These are phyloP conservation scores for Leucocoprinus birnbaumii DNA, from an alignment of 768 basidiomycete species.

Conservation along the genomic window DNA sequence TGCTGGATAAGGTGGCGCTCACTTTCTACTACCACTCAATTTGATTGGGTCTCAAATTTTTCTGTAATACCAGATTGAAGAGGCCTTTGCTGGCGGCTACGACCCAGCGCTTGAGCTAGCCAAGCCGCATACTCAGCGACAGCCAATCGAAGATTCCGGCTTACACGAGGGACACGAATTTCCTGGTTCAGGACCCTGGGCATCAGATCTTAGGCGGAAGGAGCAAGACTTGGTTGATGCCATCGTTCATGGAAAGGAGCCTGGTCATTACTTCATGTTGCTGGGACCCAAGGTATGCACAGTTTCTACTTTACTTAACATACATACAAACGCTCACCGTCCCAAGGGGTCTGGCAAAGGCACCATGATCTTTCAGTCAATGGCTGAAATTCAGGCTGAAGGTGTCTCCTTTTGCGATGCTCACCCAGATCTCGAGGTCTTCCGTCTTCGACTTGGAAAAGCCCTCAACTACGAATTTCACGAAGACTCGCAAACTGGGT, in stretches of 20 bases:
- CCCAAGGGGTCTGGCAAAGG: conserved; percentile 76
- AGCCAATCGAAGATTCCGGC: conserved; percentile 21
- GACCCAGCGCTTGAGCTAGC: conserved; percentile 80
- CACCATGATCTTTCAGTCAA: conserved; percentile 81
- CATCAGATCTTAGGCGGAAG: conserved; percentile 61
- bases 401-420: conserved; percentile 78
- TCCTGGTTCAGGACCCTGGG: conserved; percentile 41
- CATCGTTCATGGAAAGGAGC: conserved; percentile 72
- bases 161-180: conserved; percentile 24
- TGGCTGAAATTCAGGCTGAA: conserved; percentile 67
- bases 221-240: conserved; percentile 77
- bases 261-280: conserved; percentile 73
- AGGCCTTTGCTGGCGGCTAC: conserved; percentile 77
- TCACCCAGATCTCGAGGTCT: conserved; percentile 85
- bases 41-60: background rate
- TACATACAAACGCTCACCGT: conserved; percentile 5
- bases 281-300: conserved; percentile 69
- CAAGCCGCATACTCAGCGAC: conserved; percentile 38
- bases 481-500: conserved; percentile 74
- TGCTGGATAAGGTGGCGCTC: conserved; percentile 64
- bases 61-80: conserved; percentile 62
- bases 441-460: conserved; percentile 82
- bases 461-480: conserved; percentile 85
- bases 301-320: conserved; percentile 1
- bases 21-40: background rate